Evolutionary conservation across 371 early-diverging fungal species (phyloP).

Genomic region (Syncephalastrum racemosum): DNA sequence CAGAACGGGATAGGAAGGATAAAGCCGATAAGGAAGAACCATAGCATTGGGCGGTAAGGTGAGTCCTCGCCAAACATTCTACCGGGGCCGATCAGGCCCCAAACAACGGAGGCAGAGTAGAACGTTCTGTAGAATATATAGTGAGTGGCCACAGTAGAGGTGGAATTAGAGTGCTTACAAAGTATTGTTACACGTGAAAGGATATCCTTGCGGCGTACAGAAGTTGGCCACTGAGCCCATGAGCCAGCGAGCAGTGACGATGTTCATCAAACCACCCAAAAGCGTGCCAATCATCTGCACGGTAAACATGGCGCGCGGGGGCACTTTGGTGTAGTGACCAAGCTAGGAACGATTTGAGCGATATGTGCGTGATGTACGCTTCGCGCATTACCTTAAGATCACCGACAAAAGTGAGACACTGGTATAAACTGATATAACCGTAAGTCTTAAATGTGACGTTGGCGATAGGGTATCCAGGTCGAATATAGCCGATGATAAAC

Average conservation of each 20-base stretch:
- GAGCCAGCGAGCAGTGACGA: conserved; percentile 66
- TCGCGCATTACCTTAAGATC: no score
- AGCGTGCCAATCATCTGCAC: conserved; percentile 60
- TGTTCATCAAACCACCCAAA: conserved; percentile 61
- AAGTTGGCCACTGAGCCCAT: conserved; percentile 57
- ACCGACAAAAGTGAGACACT: conserved; percentile 16
- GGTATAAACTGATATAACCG: conserved; percentile 61
- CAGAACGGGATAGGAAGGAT: conserved; percentile 65
- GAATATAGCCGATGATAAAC: conserved; percentile 63
- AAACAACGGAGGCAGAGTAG: conserved; percentile 68
- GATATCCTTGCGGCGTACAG: conserved; percentile 47
- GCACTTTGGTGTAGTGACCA: conserved; percentile 69
- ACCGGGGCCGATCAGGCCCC: conserved; percentile 72
- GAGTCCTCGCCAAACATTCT: conserved; percentile 68
- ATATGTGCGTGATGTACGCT: no score
- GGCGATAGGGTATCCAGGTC: conserved; percentile 65
- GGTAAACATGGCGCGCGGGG: conserved; percentile 69
- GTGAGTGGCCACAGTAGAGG: conserved; percentile 48
- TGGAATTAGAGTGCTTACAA: conserved; percentile 55
- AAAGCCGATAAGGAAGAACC: conserved; percentile 65
- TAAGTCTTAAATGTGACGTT: conserved; percentile 71
- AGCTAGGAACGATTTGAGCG: conserved; percentile 50
- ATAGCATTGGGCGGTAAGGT: conserved; percentile 54
- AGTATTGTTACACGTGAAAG: conserved; percentile 66
- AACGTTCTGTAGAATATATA: conserved; percentile 10